These are phyloP conservation scores for Aspergillus uvarum DNA, from an alignment of 2,329 filamentous ascomycete species.

Conservation along the genomic window DNA sequence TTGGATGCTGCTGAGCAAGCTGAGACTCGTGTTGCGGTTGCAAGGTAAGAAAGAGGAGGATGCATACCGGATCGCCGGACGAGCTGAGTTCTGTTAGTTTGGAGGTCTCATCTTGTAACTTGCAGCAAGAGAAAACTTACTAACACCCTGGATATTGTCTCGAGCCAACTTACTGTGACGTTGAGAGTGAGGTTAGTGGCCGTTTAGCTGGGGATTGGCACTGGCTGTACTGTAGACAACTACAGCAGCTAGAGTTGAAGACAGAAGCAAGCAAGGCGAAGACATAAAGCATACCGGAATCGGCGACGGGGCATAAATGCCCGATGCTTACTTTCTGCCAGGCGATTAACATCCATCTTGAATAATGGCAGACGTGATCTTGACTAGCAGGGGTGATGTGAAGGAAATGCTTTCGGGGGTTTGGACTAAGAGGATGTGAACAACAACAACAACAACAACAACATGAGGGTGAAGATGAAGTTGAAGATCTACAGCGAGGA, in stretches of 20 bases:
- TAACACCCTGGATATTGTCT: slow-evolving; percentile 31
- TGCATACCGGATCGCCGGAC: slow-evolving; percentile 33
- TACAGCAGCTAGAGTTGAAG: not conserved
- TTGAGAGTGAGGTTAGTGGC: not conserved
- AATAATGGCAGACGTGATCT: not conserved
- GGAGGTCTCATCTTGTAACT: too few relatives aligned
- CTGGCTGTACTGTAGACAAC: too few relatives aligned
- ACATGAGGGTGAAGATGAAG: too few relatives aligned
- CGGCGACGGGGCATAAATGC: not conserved
- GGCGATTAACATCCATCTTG: not conserved
- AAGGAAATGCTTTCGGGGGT: too few relatives aligned
- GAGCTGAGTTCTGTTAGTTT: slow-evolving; percentile 18
- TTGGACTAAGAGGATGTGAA: too few relatives aligned
- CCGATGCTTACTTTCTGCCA: not conserved
- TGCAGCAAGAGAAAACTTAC: slow-evolving; percentile 20
- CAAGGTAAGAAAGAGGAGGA: not conserved
- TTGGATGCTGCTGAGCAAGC: too few relatives aligned
- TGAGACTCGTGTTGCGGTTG: not conserved
- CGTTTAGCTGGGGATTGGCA: too few relatives aligned
- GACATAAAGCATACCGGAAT: not conserved
- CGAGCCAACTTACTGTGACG: slow-evolving; percentile 15
- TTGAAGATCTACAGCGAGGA: not conserved
- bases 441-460: too few relatives aligned
- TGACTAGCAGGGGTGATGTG: too few relatives aligned
- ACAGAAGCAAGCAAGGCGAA: not conserved